A percentile compares a stretch with the other conserved stretches of the same genome.
Conservation (phyloP, 2,329 filamentous ascomycete genomes). For the Blumeriella jaapii region DNA sequence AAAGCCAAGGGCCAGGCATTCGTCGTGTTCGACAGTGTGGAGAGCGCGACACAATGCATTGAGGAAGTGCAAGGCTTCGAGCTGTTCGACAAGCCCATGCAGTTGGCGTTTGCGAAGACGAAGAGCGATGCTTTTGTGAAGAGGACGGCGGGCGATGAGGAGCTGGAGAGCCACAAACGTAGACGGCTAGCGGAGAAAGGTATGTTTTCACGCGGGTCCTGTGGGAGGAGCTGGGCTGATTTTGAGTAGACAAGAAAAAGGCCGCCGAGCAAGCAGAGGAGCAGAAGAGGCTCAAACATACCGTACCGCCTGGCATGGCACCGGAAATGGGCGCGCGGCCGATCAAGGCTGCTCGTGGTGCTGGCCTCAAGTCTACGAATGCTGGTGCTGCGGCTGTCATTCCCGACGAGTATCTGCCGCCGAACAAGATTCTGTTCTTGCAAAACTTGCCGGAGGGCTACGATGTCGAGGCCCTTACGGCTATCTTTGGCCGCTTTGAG, state of each 20-base stretch:
- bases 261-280: conserved; percentile 70
- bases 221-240: neutral
- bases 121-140: conserved; percentile 81
- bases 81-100: conserved; percentile 84
- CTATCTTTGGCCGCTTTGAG: conserved; percentile 79
- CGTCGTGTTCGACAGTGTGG: conserved; percentile 74
- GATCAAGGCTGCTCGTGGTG: conserved; percentile 57
- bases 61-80: conserved; percentile 89
- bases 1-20: conserved; percentile 95
- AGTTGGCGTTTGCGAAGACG: conserved; percentile 68
- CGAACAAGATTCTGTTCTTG: conserved; percentile 93
- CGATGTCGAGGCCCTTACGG: conserved; percentile 66
- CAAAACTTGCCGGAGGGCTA: conserved; percentile 85
- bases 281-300: conserved; percentile 64
- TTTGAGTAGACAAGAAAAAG: conserved; percentile 54
- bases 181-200: conserved; percentile 82
- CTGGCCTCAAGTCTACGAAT: conserved; percentile 67
- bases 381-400: conserved; percentile 59
- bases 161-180: conserved; percentile 78
- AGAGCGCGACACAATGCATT: conserved; percentile 69
- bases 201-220: conserved; percentile 29
- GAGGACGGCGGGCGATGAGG: conserved; percentile 60
- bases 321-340: conserved; percentile 39
- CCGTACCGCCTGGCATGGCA: conserved; percentile 29
- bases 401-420: conserved; percentile 94